These are phyloP conservation scores for Leptographium wingfieldii DNA, from an alignment of 2,329 filamentous ascomycete genomes.

Conservation along the genomic window DNA sequence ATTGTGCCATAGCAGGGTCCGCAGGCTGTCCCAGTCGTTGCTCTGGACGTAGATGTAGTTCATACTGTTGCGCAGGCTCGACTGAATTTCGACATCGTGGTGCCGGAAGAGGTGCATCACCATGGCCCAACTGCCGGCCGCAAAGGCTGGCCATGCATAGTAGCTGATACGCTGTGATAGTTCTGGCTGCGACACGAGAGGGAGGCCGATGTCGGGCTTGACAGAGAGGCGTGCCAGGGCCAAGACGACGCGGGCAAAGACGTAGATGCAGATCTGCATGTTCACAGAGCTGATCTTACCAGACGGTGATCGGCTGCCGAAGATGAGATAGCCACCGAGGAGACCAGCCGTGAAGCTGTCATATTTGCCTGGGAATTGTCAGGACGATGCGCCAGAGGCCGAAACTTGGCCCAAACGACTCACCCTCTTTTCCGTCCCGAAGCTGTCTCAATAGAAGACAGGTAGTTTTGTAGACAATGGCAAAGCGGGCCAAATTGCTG, in stretches of 20 bases:
- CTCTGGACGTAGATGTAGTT: slow-evolving; percentile 89
- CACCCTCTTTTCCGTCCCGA: slow-evolving; percentile 47
- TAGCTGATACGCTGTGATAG: slow-evolving; percentile 40
- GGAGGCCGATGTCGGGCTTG: slow-evolving; percentile 43
- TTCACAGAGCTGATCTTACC: slow-evolving; percentile 68
- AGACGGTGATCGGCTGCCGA: slow-evolving; percentile 55
- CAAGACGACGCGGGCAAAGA: slow-evolving; percentile 83
- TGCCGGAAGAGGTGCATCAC: slow-evolving; percentile 94
- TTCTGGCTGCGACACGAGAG: slow-evolving; percentile 35
- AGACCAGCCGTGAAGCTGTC: slow-evolving; percentile 82
- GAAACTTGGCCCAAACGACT: slow-evolving; percentile 8
- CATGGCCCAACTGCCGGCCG: slow-evolving; percentile 76
- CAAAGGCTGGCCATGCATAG: slow-evolving; percentile 88
- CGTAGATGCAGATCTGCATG: slow-evolving; percentile 97
- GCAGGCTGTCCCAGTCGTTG: slow-evolving; percentile 76
- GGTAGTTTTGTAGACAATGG: slow-evolving; percentile 74
- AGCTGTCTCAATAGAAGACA: slow-evolving; percentile 63
- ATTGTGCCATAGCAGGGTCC: slow-evolving; percentile 81
- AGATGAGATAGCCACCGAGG: slow-evolving; percentile 83
- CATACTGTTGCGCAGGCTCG: slow-evolving; percentile 89
- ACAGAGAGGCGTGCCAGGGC: slow-evolving; percentile 74
- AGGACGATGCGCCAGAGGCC: background rate
- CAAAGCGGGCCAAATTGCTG: slow-evolving; percentile 82
- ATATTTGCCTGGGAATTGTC: slow-evolving; percentile 45
- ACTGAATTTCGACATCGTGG: slow-evolving; percentile 84